Evolutionary conservation across 2,329 filamentous ascomycete genomes (phyloP).

Genomic region (Myriosclerotinia duriaeana): DNA sequence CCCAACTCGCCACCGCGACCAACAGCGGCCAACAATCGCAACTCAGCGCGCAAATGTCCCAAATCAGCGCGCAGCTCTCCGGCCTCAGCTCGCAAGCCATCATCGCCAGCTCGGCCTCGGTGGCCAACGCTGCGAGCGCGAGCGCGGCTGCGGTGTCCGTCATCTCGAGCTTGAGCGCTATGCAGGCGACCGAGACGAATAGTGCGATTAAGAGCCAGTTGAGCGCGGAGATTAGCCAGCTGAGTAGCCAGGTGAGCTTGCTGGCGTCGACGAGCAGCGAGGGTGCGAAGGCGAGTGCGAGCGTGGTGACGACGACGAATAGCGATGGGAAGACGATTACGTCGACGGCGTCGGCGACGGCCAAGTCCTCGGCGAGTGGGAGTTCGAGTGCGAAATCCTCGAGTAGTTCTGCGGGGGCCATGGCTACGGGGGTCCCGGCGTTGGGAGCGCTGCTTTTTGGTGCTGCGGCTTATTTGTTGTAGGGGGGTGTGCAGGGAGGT

Average conservation of each 20-base stretch:
- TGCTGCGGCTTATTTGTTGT: conserved; percentile 9
- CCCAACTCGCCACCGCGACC: conserved; percentile 7
- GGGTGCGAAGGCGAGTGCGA: neutral
- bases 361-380: neutral
- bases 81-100: conserved; percentile 8
- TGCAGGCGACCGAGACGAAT: conserved; percentile 13
- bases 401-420: neutral
- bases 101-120: neutral
- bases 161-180: conserved; percentile 16
- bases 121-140: neutral
- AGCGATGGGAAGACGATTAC: neutral
- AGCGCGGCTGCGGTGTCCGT: neutral
- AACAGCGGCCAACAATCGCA: conserved; percentile 8
- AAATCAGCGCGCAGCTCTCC: conserved; percentile 5
- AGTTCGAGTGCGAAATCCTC: neutral
- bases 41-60: conserved; percentile 13
- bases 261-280: conserved; percentile 27
- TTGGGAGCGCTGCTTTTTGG: neutral
- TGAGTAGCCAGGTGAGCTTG: conserved; percentile 10
- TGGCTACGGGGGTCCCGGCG: conserved; percentile 5
- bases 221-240: conserved; percentile 21
- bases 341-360: neutral
- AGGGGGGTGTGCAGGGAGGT: neutral
- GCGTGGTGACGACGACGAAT: neutral
- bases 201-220: conserved; percentile 14